A percentile compares a stretch with the other conserved stretches of the same genome.
These are phyloP conservation scores for Botrytis paeoniae DNA, from an alignment of 2,329 filamentous ascomycete species.

Conservation along the genomic window DNA sequence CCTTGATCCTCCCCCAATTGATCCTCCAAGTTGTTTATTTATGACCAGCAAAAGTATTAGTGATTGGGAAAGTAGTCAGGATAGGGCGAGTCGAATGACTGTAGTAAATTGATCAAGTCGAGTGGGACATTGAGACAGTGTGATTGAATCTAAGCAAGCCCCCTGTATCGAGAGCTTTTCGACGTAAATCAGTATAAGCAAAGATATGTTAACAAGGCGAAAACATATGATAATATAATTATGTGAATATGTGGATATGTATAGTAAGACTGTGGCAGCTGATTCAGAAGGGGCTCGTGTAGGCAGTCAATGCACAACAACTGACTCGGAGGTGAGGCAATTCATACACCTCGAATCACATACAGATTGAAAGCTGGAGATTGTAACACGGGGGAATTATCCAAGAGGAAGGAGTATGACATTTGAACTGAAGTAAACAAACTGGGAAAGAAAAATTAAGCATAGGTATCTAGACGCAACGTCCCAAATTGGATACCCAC, in stretches of 20 bases:
- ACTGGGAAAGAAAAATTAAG: neutral
- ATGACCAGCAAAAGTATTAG: slow-evolving; percentile 11
- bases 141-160: neutral
- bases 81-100: neutral
- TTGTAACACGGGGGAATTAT: neutral
- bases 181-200: neutral
- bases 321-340: slow-evolving; percentile 3
- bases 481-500: slow-evolving; percentile 6
- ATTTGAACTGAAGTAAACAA: neutral
- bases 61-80: neutral
- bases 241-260: neutral
- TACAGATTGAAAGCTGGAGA: neutral
- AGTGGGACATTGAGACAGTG: neutral
- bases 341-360: neutral
- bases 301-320: slow-evolving; percentile 6
- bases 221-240: neutral
- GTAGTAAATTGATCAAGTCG: slow-evolving; percentile 4
- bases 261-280: neutral
- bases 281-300: neutral
- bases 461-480: neutral
- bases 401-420: neutral
- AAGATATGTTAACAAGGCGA: neutral
- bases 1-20: neutral
- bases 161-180: neutral
- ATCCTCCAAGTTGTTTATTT: neutral